A percentile compares a stretch with the other conserved stretches of the same genome.
phyloP scores from a whole-genome alignment of 495 filamentous ascomycete genomes.

The Usnea hakonensis region DNA sequence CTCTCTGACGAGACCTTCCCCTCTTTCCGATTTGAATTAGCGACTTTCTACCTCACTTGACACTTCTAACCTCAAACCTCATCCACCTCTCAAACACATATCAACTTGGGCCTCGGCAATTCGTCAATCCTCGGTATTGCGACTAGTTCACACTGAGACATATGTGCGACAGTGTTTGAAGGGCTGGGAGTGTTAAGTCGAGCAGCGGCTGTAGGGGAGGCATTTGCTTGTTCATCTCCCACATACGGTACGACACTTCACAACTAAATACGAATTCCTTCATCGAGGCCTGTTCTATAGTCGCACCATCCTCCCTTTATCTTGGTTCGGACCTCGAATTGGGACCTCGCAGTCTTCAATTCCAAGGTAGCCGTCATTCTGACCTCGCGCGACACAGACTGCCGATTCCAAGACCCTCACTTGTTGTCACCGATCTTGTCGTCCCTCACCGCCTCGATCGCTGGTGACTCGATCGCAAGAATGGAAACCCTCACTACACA shows the following conservation, averaged over 20 bases:
- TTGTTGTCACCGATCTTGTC: slow-evolving; percentile 4
- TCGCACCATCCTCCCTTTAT: slow-evolving; percentile 12
- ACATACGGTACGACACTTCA: slow-evolving; percentile 56
- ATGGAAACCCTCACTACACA: slow-evolving; percentile 91
- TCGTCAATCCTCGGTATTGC: neutral
- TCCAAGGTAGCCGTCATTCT: slow-evolving; percentile 8
- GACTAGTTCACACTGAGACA: neutral
- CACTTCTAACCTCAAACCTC: slow-evolving; percentile 13
- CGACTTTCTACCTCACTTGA: slow-evolving; percentile 24
- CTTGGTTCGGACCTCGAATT: slow-evolving; percentile 13
- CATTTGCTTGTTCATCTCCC: slow-evolving; percentile 99
- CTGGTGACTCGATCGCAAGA: slow-evolving; percentile 32
- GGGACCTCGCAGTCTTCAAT: slow-evolving; percentile 4
- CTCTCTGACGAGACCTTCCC: slow-evolving; percentile 22
- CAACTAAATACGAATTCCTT: slow-evolving; percentile 18
- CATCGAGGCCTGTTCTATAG: slow-evolving; percentile 13
- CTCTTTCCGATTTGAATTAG: slow-evolving; percentile 29
- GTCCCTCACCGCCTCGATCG: slow-evolving; percentile 22
- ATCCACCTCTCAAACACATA: slow-evolving; percentile 4
- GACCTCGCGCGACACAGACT: slow-evolving; percentile 21
- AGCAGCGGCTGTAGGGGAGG: slow-evolving; percentile 64
- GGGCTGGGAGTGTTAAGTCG: slow-evolving; percentile 19
- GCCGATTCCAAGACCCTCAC: slow-evolving; percentile 17
- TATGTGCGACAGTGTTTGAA: slow-evolving; percentile 9
- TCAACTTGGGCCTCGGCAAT: neutral